These are phyloP conservation scores for Zygoascus sp. DNA, from an alignment of 1,139 yeast species.

Conservation along the genomic window DNA sequence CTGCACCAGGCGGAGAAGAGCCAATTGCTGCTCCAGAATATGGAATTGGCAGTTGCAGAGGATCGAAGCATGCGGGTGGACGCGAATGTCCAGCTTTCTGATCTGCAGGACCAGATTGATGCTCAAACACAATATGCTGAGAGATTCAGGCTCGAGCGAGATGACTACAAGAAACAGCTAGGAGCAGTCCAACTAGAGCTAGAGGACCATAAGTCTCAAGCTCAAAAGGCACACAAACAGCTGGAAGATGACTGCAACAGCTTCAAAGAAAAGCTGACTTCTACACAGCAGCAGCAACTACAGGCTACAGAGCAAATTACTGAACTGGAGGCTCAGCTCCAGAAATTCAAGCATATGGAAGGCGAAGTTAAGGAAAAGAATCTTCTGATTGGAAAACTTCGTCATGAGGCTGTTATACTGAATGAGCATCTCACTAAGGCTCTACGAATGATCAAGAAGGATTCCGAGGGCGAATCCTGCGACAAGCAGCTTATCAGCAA, in stretches of 20 bases:
- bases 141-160: conserved; percentile 25
- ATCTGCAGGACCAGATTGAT: conserved; percentile 41
- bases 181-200: conserved; percentile 22
- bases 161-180: conserved; percentile 19
- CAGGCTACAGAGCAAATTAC: conserved; percentile 17
- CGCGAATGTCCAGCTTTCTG: conserved; percentile 40
- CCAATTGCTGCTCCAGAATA: conserved; percentile 40
- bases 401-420: conserved; percentile 92
- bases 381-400: conserved; percentile 75
- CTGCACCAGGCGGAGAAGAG: conserved; percentile 35
- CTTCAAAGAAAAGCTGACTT: conserved; percentile 26
- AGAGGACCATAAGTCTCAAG: conserved; percentile 18
- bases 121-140: conserved; percentile 29
- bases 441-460: conserved; percentile 70
- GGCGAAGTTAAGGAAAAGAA: conserved; percentile 66
- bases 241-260: conserved; percentile 33
- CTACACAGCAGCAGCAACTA: conserved; percentile 23
- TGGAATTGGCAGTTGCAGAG: conserved; percentile 34
- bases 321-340: conserved; percentile 27
- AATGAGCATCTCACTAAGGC: conserved; percentile 95
- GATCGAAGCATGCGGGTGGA: conserved; percentile 32
- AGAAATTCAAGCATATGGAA: conserved; percentile 38
- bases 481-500: conserved; percentile 88
- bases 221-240: conserved; percentile 14
- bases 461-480: conserved; percentile 66